Evolutionary conservation across 1,284 basidiomycete species (phyloP), one percentile per base, ranked within the genome.

Genomic region (Marasmius oreades): DNA sequence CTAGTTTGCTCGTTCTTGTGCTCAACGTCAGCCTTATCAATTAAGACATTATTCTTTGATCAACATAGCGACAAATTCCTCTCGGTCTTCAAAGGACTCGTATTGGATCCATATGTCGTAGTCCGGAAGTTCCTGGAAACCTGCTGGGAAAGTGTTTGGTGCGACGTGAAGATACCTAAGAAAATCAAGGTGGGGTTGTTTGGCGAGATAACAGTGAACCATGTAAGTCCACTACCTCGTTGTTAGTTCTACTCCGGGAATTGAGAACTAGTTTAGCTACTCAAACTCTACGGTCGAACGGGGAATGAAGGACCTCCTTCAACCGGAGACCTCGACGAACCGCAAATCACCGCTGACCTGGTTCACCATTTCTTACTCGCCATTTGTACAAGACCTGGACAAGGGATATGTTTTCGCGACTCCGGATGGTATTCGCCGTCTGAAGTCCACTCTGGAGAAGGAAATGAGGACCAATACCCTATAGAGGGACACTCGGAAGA

Each of bases 281-380:
- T 82, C 31, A 89, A 87, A 67, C 70, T 92, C 1, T 92, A 92
- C 61, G 84, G 85, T 11, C 79, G 86, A 1, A 67, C 67, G 1
- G 64, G 62, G n/a, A 60, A 77, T 0, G 89, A 92, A 63, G n/a
- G n/a, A n/a, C n/a, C n/a, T n/a, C n/a, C n/a, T n/a, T n/a, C n/a
- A n/a, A 75, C 73, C 10, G 67, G 66, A 0, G 76, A 81, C n/a
- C 65, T 72, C 0, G 82, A 83, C 7, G 24, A 48, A 24, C 46
- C 46, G 6, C 75, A 77, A 56, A 71, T 84, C 20, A 84, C 92
- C 0, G 92, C 92, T 0, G 89, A 96, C 59, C 77, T 97, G 5
- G 86, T 84, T 0, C 90, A 93, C 61, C 92, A 95, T 64, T 97
- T 97, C 68, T 73, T 98, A 5, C 80, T 96, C 44, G 90, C 89